Conservation (phyloP, 192 early-diverging fungal genomes). For the Umbelopsis sp. region DNA sequence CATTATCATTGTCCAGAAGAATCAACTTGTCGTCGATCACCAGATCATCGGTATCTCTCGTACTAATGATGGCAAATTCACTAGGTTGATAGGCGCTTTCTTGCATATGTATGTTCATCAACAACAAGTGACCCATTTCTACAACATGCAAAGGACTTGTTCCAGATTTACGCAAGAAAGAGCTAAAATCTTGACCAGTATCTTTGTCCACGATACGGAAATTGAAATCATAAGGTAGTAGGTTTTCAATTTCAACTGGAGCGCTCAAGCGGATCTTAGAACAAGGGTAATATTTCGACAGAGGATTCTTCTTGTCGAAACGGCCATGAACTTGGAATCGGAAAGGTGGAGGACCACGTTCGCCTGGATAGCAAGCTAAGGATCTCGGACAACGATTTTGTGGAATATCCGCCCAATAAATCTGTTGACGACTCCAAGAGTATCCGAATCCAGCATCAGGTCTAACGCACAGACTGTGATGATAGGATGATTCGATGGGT, state of each 20-base stretch:
- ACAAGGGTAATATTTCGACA: slow-evolving; percentile 68
- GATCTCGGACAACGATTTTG: slow-evolving; percentile 32
- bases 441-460: slow-evolving; percentile 87
- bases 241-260: slow-evolving; percentile 90
- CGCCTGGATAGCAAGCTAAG: slow-evolving; percentile 12
- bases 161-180: slow-evolving; percentile 68
- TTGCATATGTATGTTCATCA: slow-evolving; percentile 74
- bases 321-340: slow-evolving; percentile 70
- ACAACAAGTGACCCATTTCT: slow-evolving; percentile 79
- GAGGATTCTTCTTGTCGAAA: slow-evolving; percentile 50
- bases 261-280: slow-evolving; percentile 76
- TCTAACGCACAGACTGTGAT: slow-evolving; percentile 75
- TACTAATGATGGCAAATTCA: slow-evolving; percentile 87
- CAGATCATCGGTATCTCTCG: slow-evolving; percentile 77
- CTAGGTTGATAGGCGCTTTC: slow-evolving; percentile 71
- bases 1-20: slow-evolving; percentile 66
- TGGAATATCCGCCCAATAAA: slow-evolving; percentile 87
- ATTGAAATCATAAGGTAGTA: slow-evolving; percentile 86
- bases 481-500: slow-evolving; percentile 85
- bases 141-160: slow-evolving; percentile 80
- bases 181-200: slow-evolving; percentile 67
- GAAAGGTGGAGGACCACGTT: slow-evolving; percentile 54
- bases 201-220: slow-evolving; percentile 81
- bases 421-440: slow-evolving; percentile 76
- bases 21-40: slow-evolving; percentile 74